These are phyloP conservation scores for Sugiyamaella mastotermitis DNA, from an alignment of 805 yeast species.

Conservation along the genomic window DNA sequence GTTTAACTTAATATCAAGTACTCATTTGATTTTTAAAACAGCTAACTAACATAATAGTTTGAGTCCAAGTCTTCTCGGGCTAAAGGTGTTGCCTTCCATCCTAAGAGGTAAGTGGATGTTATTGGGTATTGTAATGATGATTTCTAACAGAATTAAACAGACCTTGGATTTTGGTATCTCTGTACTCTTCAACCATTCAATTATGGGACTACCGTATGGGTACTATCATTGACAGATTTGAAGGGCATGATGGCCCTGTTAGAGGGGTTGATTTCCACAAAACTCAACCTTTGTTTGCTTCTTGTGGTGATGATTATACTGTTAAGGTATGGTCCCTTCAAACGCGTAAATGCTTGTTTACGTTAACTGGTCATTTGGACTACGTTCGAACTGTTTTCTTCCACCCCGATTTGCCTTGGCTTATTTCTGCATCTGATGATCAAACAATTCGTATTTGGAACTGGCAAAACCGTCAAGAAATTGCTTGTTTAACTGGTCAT, in stretches of 20 bases:
- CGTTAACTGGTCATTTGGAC: conserved; percentile 90
- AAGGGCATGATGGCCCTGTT: conserved; percentile 98
- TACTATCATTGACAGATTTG: conserved; percentile 88
- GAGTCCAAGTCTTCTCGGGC: conserved; percentile 98
- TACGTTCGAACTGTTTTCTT: conserved; percentile 90
- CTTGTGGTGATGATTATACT: conserved; percentile 96
- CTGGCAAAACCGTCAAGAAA: conserved; percentile 98
- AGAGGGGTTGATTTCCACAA: conserved; percentile 95
- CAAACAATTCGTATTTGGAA: conserved; percentile 99
- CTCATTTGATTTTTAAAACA: too few species aligned
- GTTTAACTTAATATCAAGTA: too few species aligned
- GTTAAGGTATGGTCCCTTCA: conserved; percentile 94
- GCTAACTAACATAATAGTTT: too few species aligned
- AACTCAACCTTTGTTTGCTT: conserved; percentile 92
- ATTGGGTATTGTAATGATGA: not conserved
- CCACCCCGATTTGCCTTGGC: conserved; percentile 97
- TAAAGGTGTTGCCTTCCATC: conserved; percentile 96
- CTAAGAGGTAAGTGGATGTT: conserved; percentile 46
- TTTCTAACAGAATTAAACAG: conserved; percentile 32
- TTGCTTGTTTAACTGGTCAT: conserved; percentile 96
- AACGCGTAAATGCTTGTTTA: conserved; percentile 85
- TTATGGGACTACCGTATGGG: conserved; percentile 99
- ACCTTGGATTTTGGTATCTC: conserved; percentile 94
- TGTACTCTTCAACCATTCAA: conserved; percentile 97
- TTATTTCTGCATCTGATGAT: conserved; percentile 92